A percentile compares a stretch with the other conserved stretches of the same genome.
These are phyloP conservation scores for Leccinum broughii DNA, from an alignment of 768 basidiomycete genomes.

Conservation along the genomic window DNA sequence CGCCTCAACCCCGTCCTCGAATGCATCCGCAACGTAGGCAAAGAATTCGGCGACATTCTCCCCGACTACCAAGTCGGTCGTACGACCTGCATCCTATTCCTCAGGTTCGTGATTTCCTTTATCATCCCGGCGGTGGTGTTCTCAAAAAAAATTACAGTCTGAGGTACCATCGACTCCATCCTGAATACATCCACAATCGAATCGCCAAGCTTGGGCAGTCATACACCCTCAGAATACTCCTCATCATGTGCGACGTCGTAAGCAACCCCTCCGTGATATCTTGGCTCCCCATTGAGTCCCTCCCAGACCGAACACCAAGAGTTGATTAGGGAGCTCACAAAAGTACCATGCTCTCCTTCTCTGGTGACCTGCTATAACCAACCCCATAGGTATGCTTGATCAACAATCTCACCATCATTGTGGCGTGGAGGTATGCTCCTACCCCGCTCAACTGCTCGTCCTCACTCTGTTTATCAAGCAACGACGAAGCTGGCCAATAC, in stretches of 20 bases:
- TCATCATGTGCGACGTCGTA: slow-evolving; percentile 91
- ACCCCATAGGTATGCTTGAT: slow-evolving; percentile 70
- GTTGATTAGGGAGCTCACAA: slow-evolving; percentile 89
- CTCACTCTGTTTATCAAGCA: slow-evolving; percentile 41
- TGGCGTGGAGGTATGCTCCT: slow-evolving; percentile 79
- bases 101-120: slow-evolving; percentile 56
- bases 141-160: slow-evolving; percentile 49
- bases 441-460: background rate
- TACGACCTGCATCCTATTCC: slow-evolving; percentile 88
- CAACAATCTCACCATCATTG: slow-evolving; percentile 90
- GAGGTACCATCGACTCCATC: slow-evolving; percentile 94
- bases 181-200: slow-evolving; percentile 92
- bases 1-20: slow-evolving; percentile 89
- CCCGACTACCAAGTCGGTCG: slow-evolving; percentile 95
- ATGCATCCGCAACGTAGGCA: slow-evolving; percentile 82
- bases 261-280: slow-evolving; percentile 31
- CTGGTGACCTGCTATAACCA: slow-evolving; percentile 4
- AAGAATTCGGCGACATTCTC: slow-evolving; percentile 92
- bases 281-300: background rate
- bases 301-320: slow-evolving; percentile 88
- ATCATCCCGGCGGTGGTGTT: background rate
- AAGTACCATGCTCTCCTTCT: slow-evolving; percentile 42
- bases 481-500: slow-evolving; percentile 92
- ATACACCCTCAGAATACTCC: slow-evolving; percentile 81
- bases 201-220: slow-evolving; percentile 83